Conservation (phyloP, 78 protist species). For the Dictyostelium capitatum region DNA sequence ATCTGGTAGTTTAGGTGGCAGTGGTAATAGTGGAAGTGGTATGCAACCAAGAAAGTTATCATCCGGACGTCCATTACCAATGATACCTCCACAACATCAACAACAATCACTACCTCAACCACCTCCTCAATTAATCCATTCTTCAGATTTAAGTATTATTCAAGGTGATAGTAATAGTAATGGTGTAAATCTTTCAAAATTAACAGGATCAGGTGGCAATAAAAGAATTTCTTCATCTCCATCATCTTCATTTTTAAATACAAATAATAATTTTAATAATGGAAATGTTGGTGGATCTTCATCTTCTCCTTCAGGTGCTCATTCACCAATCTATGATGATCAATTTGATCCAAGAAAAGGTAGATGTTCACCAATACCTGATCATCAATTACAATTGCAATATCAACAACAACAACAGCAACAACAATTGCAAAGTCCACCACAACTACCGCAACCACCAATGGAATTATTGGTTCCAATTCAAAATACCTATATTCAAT, state of each 20-base stretch:
- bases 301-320: constrained; percentile 14
- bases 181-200: neutral
- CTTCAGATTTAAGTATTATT: too few species aligned
- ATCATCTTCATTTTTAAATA: constrained; percentile 1
- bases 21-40: neutral
- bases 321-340: constrained; percentile 35
- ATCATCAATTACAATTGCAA: neutral
- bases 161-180: too few species aligned
- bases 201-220: constrained; percentile 15
- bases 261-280: neutral
- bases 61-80: constrained; percentile 35
- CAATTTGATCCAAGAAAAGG: constrained; percentile 38
- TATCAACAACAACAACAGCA: neutral
- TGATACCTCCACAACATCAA: constrained; percentile 19
- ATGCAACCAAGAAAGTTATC: constrained; percentile 29
- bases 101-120: constrained; percentile 6
- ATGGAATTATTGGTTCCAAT: neutral
- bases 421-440: neutral
- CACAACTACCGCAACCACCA: neutral
- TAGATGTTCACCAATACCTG: constrained; percentile 39
- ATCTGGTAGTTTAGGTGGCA: neutral
- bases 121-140: neutral
- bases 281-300: neutral
- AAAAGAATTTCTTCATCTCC: neutral
- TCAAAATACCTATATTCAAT: neutral